phyloP scores from a whole-genome alignment of 345 rosid species.

The Clarkia xantiana region DNA sequence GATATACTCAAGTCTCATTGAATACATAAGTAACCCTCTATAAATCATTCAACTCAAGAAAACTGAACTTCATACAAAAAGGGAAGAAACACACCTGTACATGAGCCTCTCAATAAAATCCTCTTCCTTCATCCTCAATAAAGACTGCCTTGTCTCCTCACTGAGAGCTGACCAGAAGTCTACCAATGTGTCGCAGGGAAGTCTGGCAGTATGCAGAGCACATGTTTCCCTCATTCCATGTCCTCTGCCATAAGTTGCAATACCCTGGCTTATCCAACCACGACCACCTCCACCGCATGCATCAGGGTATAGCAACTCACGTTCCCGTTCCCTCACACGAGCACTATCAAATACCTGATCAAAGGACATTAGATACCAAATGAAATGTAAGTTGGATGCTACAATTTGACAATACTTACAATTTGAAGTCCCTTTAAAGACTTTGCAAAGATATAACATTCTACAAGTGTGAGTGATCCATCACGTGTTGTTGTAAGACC shows the following conservation, averaged over 20 bases:
- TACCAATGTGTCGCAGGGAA: conserved; percentile 78
- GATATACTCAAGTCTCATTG: conserved; percentile 3
- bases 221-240: conserved; percentile 92
- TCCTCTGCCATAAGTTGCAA: conserved; percentile 67
- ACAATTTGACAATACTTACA: conserved; percentile 31
- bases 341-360: conserved; percentile 90
- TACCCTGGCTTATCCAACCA: conserved; percentile 94
- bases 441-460: conserved; percentile 58
- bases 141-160: conserved; percentile 72
- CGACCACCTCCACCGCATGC: conserved; percentile 98
- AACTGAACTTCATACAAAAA: conserved; percentile 10
- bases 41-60: conserved; percentile 8
- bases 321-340: conserved; percentile 75
- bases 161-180: conserved; percentile 92
- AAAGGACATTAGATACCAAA: conserved; percentile 25
- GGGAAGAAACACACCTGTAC: conserved; percentile 53
- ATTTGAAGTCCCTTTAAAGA: conserved; percentile 59
- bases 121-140: conserved; percentile 94
- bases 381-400: background rate
- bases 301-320: conserved; percentile 92
- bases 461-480: conserved; percentile 66
- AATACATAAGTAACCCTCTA: background rate
- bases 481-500: conserved; percentile 72
- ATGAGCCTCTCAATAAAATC: conserved; percentile 88
- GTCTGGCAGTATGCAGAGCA: conserved; percentile 85